Conservation (phyloP, 306 rosid genomes). For the Quercus variabilis region DNA sequence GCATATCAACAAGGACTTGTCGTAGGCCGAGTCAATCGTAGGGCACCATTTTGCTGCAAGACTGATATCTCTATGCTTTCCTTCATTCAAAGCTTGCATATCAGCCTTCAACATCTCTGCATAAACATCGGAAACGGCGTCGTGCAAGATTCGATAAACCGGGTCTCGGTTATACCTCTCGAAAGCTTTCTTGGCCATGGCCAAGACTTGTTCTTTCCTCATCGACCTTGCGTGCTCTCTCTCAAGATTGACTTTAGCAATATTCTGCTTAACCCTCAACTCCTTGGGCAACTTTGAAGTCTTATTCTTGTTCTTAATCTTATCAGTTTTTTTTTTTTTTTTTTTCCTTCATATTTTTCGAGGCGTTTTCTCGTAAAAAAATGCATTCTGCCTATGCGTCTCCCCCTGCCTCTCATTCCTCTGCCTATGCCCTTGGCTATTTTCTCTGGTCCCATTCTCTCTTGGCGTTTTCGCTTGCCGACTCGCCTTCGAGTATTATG, state of each 20-base stretch:
- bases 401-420: too few relatives aligned
- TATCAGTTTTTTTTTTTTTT: too few relatives aligned
- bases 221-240: too few relatives aligned
- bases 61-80: slow-evolving; percentile 32
- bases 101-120: slow-evolving; percentile 49
- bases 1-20: slow-evolving; percentile 50
- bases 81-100: slow-evolving; percentile 31
- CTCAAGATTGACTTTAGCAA: too few relatives aligned
- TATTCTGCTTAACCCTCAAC: too few relatives aligned
- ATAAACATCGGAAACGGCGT: slow-evolving; percentile 45
- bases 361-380: background rate
- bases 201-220: slow-evolving; percentile 14
- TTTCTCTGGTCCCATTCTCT: slow-evolving; percentile 21
- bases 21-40: slow-evolving; percentile 60
- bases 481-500: slow-evolving; percentile 46
- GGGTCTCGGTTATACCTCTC: slow-evolving; percentile 34
- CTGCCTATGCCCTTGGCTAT: background rate
- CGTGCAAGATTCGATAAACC: slow-evolving; percentile 36
- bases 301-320: too few relatives aligned
- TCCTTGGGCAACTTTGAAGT: too few relatives aligned
- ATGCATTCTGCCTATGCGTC: too few relatives aligned
- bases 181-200: slow-evolving; percentile 59
- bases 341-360: too few relatives aligned
- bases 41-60: slow-evolving; percentile 84
- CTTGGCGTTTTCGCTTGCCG: slow-evolving; percentile 25